phyloP scores from a whole-genome alignment of 75 land plant species.

The Pinus albicaulis region DNA sequence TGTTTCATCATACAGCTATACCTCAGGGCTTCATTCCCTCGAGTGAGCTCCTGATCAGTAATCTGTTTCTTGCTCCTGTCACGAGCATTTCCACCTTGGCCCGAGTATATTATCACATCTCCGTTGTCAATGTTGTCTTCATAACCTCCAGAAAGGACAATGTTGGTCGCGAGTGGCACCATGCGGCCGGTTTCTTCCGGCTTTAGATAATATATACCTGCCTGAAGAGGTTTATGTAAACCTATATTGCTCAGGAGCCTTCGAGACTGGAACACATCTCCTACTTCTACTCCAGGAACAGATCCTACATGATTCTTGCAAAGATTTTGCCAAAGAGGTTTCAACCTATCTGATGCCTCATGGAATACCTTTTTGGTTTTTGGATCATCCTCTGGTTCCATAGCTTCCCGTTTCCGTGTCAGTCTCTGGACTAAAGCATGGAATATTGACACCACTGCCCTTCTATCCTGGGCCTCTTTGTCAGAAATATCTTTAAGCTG shows the following conservation, averaged over 20 bases:
- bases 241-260: slow-evolving; percentile 67
- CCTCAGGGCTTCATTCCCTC: slow-evolving; percentile 13
- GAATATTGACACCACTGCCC: background rate
- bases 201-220: slow-evolving; percentile 63
- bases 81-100: slow-evolving; percentile 73
- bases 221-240: slow-evolving; percentile 68
- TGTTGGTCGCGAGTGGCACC: slow-evolving; percentile 64
- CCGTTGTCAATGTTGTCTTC: slow-evolving; percentile 86
- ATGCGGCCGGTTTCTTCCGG: slow-evolving; percentile 31
- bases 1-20: background rate
- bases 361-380: background rate
- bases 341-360: background rate
- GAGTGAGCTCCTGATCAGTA: slow-evolving; percentile 14
- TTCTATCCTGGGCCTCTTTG: background rate
- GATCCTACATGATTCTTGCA: slow-evolving; percentile 22
- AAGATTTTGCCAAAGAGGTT: background rate
- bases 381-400: background rate
- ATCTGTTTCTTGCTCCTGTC: slow-evolving; percentile 19
- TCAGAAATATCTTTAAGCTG: no score
- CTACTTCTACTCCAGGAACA: slow-evolving; percentile 70
- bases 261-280: slow-evolving; percentile 66
- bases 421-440: background rate
- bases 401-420: no score
- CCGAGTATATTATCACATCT: slow-evolving; percentile 70
- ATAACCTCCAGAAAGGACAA: slow-evolving; percentile 79